phyloP scores from a whole-genome alignment of 768 basidiomycete genomes.

The Suillus cothurnatus region DNA sequence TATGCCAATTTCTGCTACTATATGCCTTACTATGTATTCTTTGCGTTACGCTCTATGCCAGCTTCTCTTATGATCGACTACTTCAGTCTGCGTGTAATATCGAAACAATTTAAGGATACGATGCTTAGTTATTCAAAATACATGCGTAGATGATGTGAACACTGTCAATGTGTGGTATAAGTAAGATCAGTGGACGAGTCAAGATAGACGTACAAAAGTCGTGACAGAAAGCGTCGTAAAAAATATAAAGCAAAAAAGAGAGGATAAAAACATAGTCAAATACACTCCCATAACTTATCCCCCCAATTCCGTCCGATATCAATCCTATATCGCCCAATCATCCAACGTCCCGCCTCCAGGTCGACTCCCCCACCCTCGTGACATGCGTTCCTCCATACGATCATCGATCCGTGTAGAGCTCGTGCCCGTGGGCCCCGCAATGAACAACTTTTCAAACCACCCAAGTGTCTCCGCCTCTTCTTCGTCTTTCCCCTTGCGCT shows the following conservation, averaged over 20 bases:
- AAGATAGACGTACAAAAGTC: constrained; percentile 8
- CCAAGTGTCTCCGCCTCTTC: constrained; percentile 24
- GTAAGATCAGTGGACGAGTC: background rate
- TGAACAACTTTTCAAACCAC: constrained; percentile 27
- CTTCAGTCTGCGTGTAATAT: background rate
- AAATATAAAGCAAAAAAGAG: background rate
- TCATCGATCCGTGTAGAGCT: constrained; percentile 42
- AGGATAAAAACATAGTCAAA: constrained; percentile 9
- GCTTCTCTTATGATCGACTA: background rate
- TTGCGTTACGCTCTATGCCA: constrained; percentile 17
- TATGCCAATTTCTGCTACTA: constrained; percentile 14
- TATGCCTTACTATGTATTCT: constrained; percentile 15
- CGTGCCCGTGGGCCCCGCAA: constrained; percentile 22
- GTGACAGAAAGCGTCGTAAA: background rate
- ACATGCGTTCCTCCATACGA: constrained; percentile 53
- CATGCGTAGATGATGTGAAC: background rate
- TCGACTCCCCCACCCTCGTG: constrained; percentile 49
- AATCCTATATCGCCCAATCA: constrained; percentile 55
- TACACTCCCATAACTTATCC: constrained; percentile 18
- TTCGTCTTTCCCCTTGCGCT: constrained; percentile 33
- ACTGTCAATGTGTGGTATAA: background rate
- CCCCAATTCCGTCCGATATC: background rate
- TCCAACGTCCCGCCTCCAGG: constrained; percentile 45
- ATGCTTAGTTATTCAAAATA: background rate
- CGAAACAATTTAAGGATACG: background rate